Conservation (phyloP, 495 filamentous ascomycete species). For the Talaromyces nanjingensis region DNA sequence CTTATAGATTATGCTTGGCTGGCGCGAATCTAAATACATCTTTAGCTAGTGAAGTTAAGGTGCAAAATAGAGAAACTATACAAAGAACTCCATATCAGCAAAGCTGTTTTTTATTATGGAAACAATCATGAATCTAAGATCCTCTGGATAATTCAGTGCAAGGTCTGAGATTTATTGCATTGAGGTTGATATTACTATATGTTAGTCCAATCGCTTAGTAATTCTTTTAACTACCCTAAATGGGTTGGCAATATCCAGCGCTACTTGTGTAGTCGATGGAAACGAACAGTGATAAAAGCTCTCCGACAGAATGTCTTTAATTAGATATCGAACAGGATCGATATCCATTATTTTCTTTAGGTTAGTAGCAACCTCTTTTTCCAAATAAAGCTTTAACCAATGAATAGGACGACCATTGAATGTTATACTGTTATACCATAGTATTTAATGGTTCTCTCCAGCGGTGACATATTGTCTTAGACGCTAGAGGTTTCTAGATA, state of each 20-base stretch:
- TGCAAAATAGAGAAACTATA: conserved; percentile 7
- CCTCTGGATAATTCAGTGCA: conserved; percentile 5
- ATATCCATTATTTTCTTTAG: conserved; percentile 9
- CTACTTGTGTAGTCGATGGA: conserved; percentile 7
- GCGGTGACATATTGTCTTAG: conserved; percentile 3
- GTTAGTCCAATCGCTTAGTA: neutral
- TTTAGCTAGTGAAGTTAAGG: conserved; percentile 6
- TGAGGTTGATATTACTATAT: conserved; percentile 10
- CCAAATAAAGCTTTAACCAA: neutral
- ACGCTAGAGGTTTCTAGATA: conserved; percentile 6
- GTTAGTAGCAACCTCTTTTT: neutral
- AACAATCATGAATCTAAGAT: conserved; percentile 9
- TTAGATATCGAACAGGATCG: conserved; percentile 5
- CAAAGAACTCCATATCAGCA: conserved; percentile 1
- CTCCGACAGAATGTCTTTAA: conserved; percentile 8
- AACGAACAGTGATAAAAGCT: conserved; percentile 7
- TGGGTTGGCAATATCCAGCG: conserved; percentile 3
- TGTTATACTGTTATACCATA: conserved; percentile 2
- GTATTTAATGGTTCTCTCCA: conserved; percentile 1
- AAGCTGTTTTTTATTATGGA: conserved; percentile 7
- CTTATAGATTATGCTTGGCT: conserved; percentile 6
- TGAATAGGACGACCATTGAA: conserved; percentile 5
- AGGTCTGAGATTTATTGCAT: conserved; percentile 9
- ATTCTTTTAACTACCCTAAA: conserved; percentile 1
- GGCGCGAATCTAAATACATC: conserved; percentile 5